Conservation (phyloP, 1,284 basidiomycete species). For the Microbotryomycetes sp. region DNA sequence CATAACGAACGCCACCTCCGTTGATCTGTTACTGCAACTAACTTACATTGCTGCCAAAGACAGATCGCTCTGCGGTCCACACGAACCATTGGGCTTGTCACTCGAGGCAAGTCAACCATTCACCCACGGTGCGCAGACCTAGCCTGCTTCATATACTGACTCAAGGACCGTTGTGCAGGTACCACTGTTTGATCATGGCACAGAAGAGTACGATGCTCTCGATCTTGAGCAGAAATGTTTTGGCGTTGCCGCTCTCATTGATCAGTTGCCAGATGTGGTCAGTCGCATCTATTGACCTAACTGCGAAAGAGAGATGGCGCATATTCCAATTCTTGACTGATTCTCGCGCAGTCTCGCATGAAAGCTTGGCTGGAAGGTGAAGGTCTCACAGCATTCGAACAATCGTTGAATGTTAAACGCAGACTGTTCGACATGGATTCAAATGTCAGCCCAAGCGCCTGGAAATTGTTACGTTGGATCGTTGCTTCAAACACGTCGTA, state of each 20-base stretch:
- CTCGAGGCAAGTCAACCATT: too few species aligned
- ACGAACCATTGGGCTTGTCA: constrained; percentile 20
- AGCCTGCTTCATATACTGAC: too few species aligned
- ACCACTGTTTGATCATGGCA: too few species aligned
- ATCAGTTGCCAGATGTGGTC: constrained; percentile 25
- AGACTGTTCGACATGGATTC: constrained; percentile 28
- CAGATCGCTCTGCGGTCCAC: constrained; percentile 14
- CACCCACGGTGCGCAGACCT: too few species aligned
- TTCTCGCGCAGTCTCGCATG: constrained; percentile 21
- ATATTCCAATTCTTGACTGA: neutral
- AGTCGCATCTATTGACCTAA: neutral
- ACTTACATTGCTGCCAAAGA: constrained; percentile 27
- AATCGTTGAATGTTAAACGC: constrained; percentile 16
- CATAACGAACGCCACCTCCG: constrained; percentile 23
- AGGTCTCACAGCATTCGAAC: constrained; percentile 23
- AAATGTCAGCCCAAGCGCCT: constrained; percentile 21
- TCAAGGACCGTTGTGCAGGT: too few species aligned
- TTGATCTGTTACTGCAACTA: constrained; percentile 35
- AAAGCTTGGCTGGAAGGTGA: constrained; percentile 25
- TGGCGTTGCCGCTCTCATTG: constrained; percentile 20
- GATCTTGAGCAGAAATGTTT: neutral
- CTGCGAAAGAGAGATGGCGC: neutral
- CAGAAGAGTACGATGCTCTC: too few species aligned
- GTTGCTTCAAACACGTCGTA: constrained; percentile 33
- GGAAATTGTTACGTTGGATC: constrained; percentile 32